Evolutionary conservation across 1,139 yeast species (phyloP), one percentile per base, ranked within the genome.

Genomic region (Pichia sp.): DNA sequence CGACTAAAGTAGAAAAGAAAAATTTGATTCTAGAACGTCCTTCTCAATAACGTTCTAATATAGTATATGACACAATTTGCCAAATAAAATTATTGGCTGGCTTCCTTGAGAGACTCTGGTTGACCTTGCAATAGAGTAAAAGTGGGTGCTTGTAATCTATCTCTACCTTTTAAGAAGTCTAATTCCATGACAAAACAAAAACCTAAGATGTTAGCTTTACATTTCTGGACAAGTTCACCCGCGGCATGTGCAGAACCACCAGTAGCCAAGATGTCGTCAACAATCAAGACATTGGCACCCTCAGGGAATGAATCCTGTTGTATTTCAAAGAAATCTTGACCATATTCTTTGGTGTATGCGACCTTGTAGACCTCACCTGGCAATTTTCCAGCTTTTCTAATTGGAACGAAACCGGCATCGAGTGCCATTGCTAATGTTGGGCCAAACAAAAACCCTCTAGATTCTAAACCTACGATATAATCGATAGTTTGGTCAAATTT

Each of bases 161-260:
- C 93, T 73, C 97, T 84, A 61, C 99, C 99, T 70, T 90, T 86
- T 70, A 93, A 81, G 81, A 93, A 93, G 69, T 90, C 95, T 67
- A 93, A 82, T 74, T 93, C 99, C 87, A 93, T 82, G 49, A 93
- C 89, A 67, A 93, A 93, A 63, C 86, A 76, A 71, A 84, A 93
- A 73, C 90, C 96, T 48, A 85, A 71, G 56, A 92, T 80, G 56
- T 85, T 80, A 57, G 85, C 96, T 54, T 85, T 85, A 59, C 68
- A 66, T 72, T 81, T 75, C 67, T 73, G 72, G 53, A 90, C 87
- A 62, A 95, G 80, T 66, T 88, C 86, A 56, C 96, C 98, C 47
- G 98, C 99, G 58, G 95, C 97, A 58, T 74, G 75, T 23, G 99
- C 99, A 67, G 96, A 86, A 46, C 99, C 99, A 62, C 98, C 99